Base-by-base conservation (phyloP, 2,329 filamentous ascomycete species). In the Talaromyces sp. region DNA sequence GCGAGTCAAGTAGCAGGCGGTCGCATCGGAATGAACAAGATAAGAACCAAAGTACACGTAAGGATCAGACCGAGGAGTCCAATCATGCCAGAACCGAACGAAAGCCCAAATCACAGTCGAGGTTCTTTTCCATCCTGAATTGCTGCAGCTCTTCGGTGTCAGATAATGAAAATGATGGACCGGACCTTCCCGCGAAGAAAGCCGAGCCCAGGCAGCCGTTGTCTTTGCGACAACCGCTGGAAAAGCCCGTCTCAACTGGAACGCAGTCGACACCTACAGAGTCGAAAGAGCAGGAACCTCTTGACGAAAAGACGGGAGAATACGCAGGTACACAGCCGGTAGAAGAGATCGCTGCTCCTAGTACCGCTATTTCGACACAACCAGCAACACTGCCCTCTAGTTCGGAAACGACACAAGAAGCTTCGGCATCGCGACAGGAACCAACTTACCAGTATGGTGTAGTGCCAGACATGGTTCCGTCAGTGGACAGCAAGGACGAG, bases 1-100 rank as follows among this genome's bases (percentile, higher is more conserved):
- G 88, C 78, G 84, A 86, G 67, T 87, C 86, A 70, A 91, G 87
- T 79, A 87, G 78, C 67, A 74, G 74, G 67, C 72, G 75, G 65
- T 78, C 77, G 64, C 79, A 76, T 69, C 75, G 74, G 64, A 62
- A 66, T n/a, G 68, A 74, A 64, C 75, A 75, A 43, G 74, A 75
- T 63, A 72, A 76, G 60, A 70, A 68, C 41, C 69, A 75, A 61
- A 71, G 75, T 67, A 69, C 75, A 22, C 77, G 77, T 58, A 66
- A 68, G 58, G 69, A 72, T 52, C 71, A 71, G 43, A 72, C 77
- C 22, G 74, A 78, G 47, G 68, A 71, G 65, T 72, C 71, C 52
- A 72, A 72, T 25, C 65, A 72, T 67, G 56, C 74, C 37, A 81
- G 77, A 67, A 54, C 73, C 22, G 77, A 79, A 62, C 73, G 72